phyloP scores from a whole-genome alignment of 2,329 filamentous ascomycete species.

The Aspergillus glaucus region DNA sequence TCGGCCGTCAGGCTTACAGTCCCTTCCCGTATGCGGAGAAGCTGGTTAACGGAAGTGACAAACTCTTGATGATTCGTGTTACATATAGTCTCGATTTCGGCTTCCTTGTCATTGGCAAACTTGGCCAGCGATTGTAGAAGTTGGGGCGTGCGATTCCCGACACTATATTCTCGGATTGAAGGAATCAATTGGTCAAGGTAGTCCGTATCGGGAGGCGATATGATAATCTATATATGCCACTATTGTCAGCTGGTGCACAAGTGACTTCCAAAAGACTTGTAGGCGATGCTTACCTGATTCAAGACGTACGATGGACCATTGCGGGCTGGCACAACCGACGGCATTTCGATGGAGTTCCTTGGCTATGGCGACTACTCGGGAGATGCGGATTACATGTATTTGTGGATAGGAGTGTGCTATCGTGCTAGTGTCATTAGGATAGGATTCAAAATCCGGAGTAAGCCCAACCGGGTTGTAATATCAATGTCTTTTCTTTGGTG shows the following conservation, averaged over 20 bases:
- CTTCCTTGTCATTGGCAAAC: conserved; percentile 79
- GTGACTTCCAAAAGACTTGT: not conserved
- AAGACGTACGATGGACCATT: conserved; percentile 34
- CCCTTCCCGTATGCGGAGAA: conserved; percentile 86
- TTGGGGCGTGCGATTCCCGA: conserved; percentile 63
- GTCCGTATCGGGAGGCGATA: conserved; percentile 83
- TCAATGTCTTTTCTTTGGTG: too few relatives aligned
- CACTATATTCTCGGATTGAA: conserved; percentile 81
- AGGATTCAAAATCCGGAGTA: too few relatives aligned
- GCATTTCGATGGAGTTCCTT: conserved; percentile 19
- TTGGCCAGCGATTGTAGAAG: conserved; percentile 72
- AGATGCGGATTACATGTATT: too few relatives aligned
- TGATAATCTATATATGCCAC: conserved; percentile 63
- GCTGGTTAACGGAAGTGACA: conserved; percentile 82
- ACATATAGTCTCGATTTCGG: conserved; percentile 89
- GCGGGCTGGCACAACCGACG: conserved; percentile 26
- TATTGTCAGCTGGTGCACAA: not conserved
- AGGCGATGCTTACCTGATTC: conserved; percentile 29
- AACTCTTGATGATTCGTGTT: conserved; percentile 97
- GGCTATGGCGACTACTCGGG: too few relatives aligned
- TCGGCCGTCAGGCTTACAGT: conserved; percentile 84
- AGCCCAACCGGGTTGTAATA: too few relatives aligned
- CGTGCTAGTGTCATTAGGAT: too few relatives aligned
- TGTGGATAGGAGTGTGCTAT: too few relatives aligned
- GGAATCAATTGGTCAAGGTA: conserved; percentile 95